Percentiles rank a stretch among this genome's conserved stretches.
Conservation (phyloP, 441 rosid species). For the Raphanus hybrid region DNA sequence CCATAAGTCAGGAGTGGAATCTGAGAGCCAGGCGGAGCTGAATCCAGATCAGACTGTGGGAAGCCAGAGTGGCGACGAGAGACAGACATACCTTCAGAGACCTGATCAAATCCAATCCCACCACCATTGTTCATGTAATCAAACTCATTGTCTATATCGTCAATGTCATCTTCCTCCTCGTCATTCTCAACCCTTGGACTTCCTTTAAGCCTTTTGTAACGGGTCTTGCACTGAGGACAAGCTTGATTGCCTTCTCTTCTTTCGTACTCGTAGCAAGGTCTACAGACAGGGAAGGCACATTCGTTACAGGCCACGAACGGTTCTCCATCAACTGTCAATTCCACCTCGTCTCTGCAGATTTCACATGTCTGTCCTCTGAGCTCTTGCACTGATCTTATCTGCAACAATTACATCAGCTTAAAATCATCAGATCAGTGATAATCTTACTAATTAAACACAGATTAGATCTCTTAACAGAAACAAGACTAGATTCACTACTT, state of each 20-base stretch:
- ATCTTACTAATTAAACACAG: background rate
- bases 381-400: constrained; percentile 81
- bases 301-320: constrained; percentile 89
- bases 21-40: constrained; percentile 62
- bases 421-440: constrained; percentile 16
- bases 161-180: constrained; percentile 83
- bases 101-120: constrained; percentile 56
- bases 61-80: constrained; percentile 57
- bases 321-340: constrained; percentile 74
- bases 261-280: constrained; percentile 91
- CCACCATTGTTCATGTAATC: constrained; percentile 49
- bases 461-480: too few relatives aligned
- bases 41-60: constrained; percentile 57
- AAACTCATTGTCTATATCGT: constrained; percentile 81
- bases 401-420: constrained; percentile 33
- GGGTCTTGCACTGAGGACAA: constrained; percentile 87
- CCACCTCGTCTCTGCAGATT: constrained; percentile 83
- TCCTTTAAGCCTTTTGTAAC: constrained; percentile 83
- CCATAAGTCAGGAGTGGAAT: constrained; percentile 77
- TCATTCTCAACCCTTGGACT: constrained; percentile 85
- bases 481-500: too few relatives aligned
- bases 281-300: constrained; percentile 92
- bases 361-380: constrained; percentile 78
- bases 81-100: constrained; percentile 55
- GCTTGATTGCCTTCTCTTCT: constrained; percentile 85